These are phyloP conservation scores for Didymella arachidicola DNA, from an alignment of 2,329 filamentous ascomycete genomes.

Conservation along the genomic window DNA sequence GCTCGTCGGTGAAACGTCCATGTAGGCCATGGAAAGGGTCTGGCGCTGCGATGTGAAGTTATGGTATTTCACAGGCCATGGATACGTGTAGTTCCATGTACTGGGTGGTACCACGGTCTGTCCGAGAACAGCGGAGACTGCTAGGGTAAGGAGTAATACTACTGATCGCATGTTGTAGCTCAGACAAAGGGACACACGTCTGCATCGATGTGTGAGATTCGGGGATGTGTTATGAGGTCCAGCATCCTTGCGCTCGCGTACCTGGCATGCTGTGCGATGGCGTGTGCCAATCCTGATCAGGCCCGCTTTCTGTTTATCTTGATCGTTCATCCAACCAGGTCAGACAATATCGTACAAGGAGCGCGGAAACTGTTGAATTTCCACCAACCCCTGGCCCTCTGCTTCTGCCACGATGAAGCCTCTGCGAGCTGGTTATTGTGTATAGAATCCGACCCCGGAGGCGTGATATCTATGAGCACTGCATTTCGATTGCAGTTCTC, in stretches of 20 bases:
- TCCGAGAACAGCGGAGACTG: conserved; percentile 17
- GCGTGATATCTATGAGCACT: not conserved
- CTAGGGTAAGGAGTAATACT: conserved; percentile 8
- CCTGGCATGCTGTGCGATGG: conserved; percentile 21
- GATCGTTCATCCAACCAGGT: not conserved
- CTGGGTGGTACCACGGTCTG: conserved; percentile 25
- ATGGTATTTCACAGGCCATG: conserved; percentile 59
- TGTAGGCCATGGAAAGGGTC: conserved; percentile 64
- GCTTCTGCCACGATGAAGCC: not conserved
- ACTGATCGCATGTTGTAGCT: conserved; percentile 17
- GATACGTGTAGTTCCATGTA: conserved; percentile 56
- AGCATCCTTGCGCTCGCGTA: conserved; percentile 24
- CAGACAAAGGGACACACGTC: not conserved
- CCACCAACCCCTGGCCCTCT: not conserved
- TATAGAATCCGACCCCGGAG: not conserved
- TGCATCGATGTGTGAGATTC: not conserved
- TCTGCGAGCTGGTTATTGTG: not conserved
- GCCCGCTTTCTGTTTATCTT: conserved; percentile 3
- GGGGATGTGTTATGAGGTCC: conserved; percentile 8
- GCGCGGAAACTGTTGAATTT: not conserved
- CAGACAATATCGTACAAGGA: not conserved
- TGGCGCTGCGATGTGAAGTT: conserved; percentile 58
- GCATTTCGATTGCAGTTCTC: not conserved
- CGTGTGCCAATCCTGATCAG: conserved; percentile 18
- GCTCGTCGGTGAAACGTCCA: conserved; percentile 57